These are phyloP conservation scores for Globisporangium yorkense DNA, from an alignment of 352 stramenopile species.

Conservation along the genomic window DNA sequence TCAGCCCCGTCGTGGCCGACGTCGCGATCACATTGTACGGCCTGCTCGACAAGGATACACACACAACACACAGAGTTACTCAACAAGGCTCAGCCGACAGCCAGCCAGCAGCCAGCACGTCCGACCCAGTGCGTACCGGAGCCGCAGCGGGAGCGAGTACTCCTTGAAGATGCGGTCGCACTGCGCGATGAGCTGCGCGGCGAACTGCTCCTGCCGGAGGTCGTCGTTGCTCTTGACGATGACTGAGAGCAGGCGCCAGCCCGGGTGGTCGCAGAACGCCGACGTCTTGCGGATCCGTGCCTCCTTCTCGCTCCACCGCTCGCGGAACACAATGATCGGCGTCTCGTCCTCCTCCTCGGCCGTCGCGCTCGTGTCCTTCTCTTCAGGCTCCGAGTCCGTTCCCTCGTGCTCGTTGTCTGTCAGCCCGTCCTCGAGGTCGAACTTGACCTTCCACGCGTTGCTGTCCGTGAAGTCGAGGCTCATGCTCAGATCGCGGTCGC, in stretches of 20 bases:
- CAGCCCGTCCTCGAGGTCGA: slow-evolving; percentile 62
- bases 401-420: slow-evolving; percentile 41
- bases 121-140: slow-evolving; percentile 59
- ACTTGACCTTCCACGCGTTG: slow-evolving; percentile 68
- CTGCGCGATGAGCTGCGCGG: slow-evolving; percentile 95
- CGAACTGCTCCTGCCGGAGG: slow-evolving; percentile 96
- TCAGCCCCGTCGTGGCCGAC: slow-evolving; percentile 90
- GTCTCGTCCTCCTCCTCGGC: slow-evolving; percentile 40
- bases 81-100: slow-evolving; percentile 15
- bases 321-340: slow-evolving; percentile 76
- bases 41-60: slow-evolving; percentile 15
- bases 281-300: slow-evolving; percentile 57
- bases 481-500: slow-evolving; percentile 50
- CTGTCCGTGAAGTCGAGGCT: slow-evolving; percentile 72
- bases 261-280: slow-evolving; percentile 40
- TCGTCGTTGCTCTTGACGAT: slow-evolving; percentile 99
- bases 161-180: slow-evolving; percentile 94
- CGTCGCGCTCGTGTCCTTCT: slow-evolving; percentile 15
- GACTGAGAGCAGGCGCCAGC: slow-evolving; percentile 77
- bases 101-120: neutral
- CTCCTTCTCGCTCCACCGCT: slow-evolving; percentile 75
- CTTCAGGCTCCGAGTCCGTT: slow-evolving; percentile 6
- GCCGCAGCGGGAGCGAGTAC: slow-evolving; percentile 89
- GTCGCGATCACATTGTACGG: slow-evolving; percentile 97
- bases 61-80: slow-evolving; percentile 7